A percentile compares a stretch with the other conserved stretches of the same genome.
Conservation (phyloP, 1,284 basidiomycete genomes). For the Ustilago sp. region DNA sequence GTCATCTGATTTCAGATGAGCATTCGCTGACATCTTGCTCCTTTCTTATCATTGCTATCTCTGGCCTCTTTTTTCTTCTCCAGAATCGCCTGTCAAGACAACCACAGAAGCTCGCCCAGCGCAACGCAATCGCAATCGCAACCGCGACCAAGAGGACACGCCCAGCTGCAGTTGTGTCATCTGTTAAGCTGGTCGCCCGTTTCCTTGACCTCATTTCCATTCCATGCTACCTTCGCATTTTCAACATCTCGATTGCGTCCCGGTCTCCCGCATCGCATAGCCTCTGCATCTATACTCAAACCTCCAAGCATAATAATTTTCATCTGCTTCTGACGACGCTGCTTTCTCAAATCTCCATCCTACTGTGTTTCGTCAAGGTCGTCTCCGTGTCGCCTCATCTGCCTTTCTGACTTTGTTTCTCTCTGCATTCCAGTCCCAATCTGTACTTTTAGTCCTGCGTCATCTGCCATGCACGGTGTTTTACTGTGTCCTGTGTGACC, state of each 20-base stretch:
- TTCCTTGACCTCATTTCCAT: background rate
- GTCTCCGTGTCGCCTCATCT: background rate
- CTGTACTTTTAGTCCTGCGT: background rate
- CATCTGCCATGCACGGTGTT: background rate
- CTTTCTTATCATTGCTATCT: background rate
- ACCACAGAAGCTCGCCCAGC: background rate
- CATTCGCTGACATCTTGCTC: background rate
- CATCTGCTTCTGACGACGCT: background rate
- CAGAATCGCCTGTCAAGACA: slow-evolving; percentile 21
- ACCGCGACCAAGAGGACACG: slow-evolving; percentile 16
- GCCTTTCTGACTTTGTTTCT: background rate
- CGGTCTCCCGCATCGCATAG: background rate
- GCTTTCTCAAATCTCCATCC: background rate
- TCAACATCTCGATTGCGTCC: background rate
- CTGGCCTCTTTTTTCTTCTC: background rate
- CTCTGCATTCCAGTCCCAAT: no score
- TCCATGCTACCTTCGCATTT: background rate
- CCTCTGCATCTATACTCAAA: slow-evolving; percentile 4
- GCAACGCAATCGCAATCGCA: slow-evolving; percentile 5
- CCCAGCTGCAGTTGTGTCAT: slow-evolving; percentile 48
- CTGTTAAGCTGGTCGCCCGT: slow-evolving; percentile 13
- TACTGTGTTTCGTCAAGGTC: background rate
- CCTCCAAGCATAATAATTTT: background rate
- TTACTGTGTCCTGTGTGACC: no score
- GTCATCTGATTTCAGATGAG: background rate